A percentile compares a stretch with the other conserved stretches of the same genome.
Evolutionary conservation across 2,329 filamentous ascomycete species (phyloP).

Genomic region (Fusarium pseudonygamai): DNA sequence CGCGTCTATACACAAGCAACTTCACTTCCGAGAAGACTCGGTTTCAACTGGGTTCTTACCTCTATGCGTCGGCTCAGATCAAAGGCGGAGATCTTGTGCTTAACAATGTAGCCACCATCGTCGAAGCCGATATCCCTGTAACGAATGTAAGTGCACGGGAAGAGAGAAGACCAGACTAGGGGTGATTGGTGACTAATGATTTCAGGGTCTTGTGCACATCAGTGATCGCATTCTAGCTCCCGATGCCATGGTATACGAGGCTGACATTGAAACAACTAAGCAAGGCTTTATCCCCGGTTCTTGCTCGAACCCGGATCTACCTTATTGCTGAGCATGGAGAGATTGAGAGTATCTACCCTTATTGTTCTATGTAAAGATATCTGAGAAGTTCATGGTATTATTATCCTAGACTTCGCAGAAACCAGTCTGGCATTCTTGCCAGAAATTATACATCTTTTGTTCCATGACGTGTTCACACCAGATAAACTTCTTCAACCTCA

Average conservation of each 20-base stretch:
- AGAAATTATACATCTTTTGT: rapidly evolving
- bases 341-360: rapidly evolving
- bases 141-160: rapidly evolving
- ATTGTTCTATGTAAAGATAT: background rate
- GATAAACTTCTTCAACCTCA: background rate
- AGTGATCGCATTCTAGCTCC: background rate
- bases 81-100: background rate
- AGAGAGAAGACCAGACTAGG: rapidly evolving
- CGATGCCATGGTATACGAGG: background rate
- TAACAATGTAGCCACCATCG: background rate
- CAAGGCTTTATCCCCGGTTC: background rate
- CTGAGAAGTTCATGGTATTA: too few species aligned
- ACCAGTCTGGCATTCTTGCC: background rate
- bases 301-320: background rate
- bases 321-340: background rate
- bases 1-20: background rate
- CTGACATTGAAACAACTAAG: background rate
- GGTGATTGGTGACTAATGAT: rapidly evolving
- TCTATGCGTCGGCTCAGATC: background rate
- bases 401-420: too few species aligned
- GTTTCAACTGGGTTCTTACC: background rate
- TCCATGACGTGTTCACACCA: background rate
- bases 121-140: background rate
- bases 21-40: background rate
- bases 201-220: background rate